Evolutionary conservation across 352 stramenopile genomes (phyloP).

Genomic region (Pythium dissimile): DNA sequence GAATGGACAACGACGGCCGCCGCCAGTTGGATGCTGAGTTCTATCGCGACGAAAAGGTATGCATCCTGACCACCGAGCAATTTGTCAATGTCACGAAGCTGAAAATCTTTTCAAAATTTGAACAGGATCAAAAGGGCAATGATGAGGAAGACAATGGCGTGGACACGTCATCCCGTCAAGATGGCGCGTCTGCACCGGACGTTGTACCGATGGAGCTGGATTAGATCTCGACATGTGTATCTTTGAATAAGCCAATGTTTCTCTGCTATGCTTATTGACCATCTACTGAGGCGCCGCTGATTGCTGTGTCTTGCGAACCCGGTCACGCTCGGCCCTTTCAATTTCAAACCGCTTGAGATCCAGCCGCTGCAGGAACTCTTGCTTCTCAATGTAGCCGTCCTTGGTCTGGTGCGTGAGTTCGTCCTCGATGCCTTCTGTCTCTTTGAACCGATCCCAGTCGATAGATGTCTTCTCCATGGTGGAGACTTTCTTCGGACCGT

Average conservation of each 20-base stretch:
- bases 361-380: slow-evolving; percentile 92
- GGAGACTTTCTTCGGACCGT: slow-evolving; percentile 89
- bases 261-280: neutral
- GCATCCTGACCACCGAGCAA: neutral
- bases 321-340: slow-evolving; percentile 85
- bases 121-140: slow-evolving; percentile 57
- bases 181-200: slow-evolving; percentile 48
- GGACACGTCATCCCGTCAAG: slow-evolving; percentile 25
- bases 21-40: slow-evolving; percentile 80
- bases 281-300: slow-evolving; percentile 14
- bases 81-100: neutral
- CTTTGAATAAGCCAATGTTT: neutral
- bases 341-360: slow-evolving; percentile 89
- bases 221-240: slow-evolving; percentile 18
- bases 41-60: slow-evolving; percentile 76
- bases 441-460: slow-evolving; percentile 96
- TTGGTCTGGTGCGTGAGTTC: slow-evolving; percentile 92
- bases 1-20: slow-evolving; percentile 66
- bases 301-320: slow-evolving; percentile 56
- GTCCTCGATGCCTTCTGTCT: slow-evolving; percentile 89
- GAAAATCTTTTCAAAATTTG: no score
- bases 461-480: slow-evolving; percentile 94
- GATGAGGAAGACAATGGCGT: slow-evolving; percentile 27
- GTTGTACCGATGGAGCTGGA: slow-evolving; percentile 79
- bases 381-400: slow-evolving; percentile 94